Evolutionary conservation across 202 grass and related monocot genomes (phyloP).

Genomic region (Zizania palustris): DNA sequence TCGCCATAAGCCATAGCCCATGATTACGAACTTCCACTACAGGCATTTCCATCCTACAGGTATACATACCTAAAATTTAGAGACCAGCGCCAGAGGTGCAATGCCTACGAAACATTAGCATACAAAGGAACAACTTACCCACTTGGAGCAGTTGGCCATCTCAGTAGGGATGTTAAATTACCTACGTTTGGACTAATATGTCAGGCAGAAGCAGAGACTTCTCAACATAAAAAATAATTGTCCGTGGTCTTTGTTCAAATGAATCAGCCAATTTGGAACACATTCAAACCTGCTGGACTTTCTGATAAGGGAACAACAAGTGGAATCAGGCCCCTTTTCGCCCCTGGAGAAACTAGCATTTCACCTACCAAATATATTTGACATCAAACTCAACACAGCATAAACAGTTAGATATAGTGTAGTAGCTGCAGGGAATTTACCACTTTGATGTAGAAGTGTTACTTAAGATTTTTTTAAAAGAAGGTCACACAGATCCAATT

Average conservation of each 20-base stretch:
- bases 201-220: slow-evolving; percentile 37
- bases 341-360: slow-evolving; percentile 83
- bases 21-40: slow-evolving; percentile 81
- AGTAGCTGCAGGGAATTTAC: background rate
- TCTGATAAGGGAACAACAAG: slow-evolving; percentile 81
- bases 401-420: background rate
- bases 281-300: slow-evolving; percentile 68
- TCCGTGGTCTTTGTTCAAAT: background rate
- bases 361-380: slow-evolving; percentile 52
- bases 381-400: slow-evolving; percentile 7
- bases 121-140: slow-evolving; percentile 60
- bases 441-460: background rate
- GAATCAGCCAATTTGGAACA: background rate
- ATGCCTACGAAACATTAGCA: background rate
- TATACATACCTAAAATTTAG: slow-evolving; percentile 23
- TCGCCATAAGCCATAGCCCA: slow-evolving; percentile 91
- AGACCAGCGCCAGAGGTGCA: slow-evolving; percentile 25
- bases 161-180: slow-evolving; percentile 86
- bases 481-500: too few species aligned
- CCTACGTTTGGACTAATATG: slow-evolving; percentile 50
- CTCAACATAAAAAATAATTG: background rate
- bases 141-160: slow-evolving; percentile 95
- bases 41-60: slow-evolving; percentile 94
- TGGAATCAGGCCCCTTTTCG: slow-evolving; percentile 75
- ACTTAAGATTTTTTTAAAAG: too few species aligned